Evolutionary conservation across 495 filamentous ascomycete genomes (phyloP), one percentile per base, ranked within the genome.

Genomic region (Astrocystis sublimbata): DNA sequence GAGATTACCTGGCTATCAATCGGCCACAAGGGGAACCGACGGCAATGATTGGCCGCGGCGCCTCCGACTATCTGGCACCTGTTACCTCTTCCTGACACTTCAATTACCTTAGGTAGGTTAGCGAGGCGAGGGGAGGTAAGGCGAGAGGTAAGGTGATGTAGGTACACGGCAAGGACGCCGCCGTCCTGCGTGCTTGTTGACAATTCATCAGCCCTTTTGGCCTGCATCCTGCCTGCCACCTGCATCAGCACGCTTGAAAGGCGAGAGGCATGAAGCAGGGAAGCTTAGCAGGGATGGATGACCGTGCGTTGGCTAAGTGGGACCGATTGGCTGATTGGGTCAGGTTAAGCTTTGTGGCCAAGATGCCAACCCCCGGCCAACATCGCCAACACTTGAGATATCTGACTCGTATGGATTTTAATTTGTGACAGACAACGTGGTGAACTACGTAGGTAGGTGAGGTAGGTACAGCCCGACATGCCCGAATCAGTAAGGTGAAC

Each of bases 271-370:
- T n/a, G 24, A 35, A 28, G 30, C 49, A 12, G 8, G 49, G 30
- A 52, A 4, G 13, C 31, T 28, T n/a, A 26, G 19, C 1, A 26
- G 19, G 6, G 15, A 35, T n/a, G 47, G 30, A 30, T 30, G 9
- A 4, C 21, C 23, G 9, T 26, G 43, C 12, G 24, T 49, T 26
- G 23, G 26, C 4, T 2, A 7, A n/a, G 24, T 30, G 30, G 49
- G 17, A 23, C 26, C 23, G n/a, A 28, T 45, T 33, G 38, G 40
- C 36, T 24, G 36, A 45, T 33, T 40, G 54, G 54, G 54, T 45
- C 40, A 33, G 38, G n/a, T 35, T 28, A 57, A 57, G 54, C 54
- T 57, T 57, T 57, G 54, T 57, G 54, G 54, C 54, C 45, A 41
- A 21, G 35, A 35, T 49, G 15, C 17, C 8, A 33, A 38, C 30